Evolutionary conservation across 2,329 filamentous ascomycete genomes (phyloP).

Genomic region (Aphanoascus verrucosus): DNA sequence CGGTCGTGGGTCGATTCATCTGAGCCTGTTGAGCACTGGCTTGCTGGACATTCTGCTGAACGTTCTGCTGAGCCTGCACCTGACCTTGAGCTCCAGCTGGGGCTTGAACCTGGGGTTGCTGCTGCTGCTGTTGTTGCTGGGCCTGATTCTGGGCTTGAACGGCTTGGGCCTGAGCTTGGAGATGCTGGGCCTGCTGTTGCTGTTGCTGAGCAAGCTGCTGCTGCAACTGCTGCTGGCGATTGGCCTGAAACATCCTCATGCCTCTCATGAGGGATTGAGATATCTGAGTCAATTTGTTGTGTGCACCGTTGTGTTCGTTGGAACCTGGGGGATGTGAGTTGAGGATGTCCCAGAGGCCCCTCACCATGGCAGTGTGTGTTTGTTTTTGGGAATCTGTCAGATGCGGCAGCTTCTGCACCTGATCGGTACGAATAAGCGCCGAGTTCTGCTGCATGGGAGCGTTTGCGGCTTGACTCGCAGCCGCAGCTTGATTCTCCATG

Average conservation of each 20-base stretch:
- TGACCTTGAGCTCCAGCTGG: slow-evolving; percentile 17
- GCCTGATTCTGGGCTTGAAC: neutral
- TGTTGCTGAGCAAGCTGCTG: slow-evolving; percentile 24
- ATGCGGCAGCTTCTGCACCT: slow-evolving; percentile 44
- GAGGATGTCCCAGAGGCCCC: slow-evolving; percentile 44
- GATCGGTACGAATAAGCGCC: slow-evolving; percentile 42
- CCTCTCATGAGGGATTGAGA: slow-evolving; percentile 44
- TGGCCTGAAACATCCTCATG: slow-evolving; percentile 36
- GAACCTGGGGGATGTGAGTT: slow-evolving; percentile 41
- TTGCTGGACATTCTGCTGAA: slow-evolving; percentile 14
- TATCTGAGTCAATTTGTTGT: slow-evolving; percentile 42
- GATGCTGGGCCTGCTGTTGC: slow-evolving; percentile 23
- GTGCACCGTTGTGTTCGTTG: slow-evolving; percentile 41
- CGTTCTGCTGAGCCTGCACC: slow-evolving; percentile 22
- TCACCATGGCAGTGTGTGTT: slow-evolving; percentile 45
- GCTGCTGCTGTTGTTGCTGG: neutral
- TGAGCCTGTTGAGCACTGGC: slow-evolving; percentile 18
- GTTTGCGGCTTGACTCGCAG: slow-evolving; percentile 20
- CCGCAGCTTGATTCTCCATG: slow-evolving; percentile 14
- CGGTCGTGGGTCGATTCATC: slow-evolving; percentile 6
- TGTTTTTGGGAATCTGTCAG: slow-evolving; percentile 46
- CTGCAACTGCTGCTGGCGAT: slow-evolving; percentile 22
- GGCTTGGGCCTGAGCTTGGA: slow-evolving; percentile 19
- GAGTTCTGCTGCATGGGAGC: slow-evolving; percentile 30
- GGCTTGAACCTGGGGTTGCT: slow-evolving; percentile 10